Evolutionary conservation across 257 asterid species (phyloP).

Genomic region (Solanum chiquidenum): DNA sequence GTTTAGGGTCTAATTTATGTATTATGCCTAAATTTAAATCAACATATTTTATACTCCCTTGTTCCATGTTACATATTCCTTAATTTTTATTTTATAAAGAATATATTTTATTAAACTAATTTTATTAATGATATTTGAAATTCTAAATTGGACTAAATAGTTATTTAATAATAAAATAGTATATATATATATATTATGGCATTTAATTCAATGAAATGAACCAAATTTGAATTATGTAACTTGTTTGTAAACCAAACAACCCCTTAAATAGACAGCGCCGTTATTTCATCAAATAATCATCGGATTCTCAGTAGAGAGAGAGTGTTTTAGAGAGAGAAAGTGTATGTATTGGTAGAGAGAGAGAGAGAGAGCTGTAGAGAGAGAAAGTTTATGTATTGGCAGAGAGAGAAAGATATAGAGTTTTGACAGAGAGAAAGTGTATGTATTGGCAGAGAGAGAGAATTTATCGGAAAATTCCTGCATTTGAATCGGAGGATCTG

Average conservation of each 20-base stretch:
- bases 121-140: too few species aligned
- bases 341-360: conserved; percentile 7
- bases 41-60: too few species aligned
- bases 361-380: conserved; percentile 1
- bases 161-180: too few species aligned
- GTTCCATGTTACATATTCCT: too few species aligned
- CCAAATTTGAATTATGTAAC: too few species aligned
- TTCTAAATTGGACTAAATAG: too few species aligned
- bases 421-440: not conserved
- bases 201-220: not conserved
- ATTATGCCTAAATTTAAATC: too few species aligned
- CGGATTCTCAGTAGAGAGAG: not conserved
- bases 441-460: not conserved
- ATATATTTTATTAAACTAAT: too few species aligned
- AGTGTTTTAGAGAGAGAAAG: conserved; percentile 8
- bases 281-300: not conserved
- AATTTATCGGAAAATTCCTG: not conserved
- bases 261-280: not conserved
- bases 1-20: too few species aligned
- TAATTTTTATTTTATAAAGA: too few species aligned
- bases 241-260: not conserved
- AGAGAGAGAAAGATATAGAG: not conserved
- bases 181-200: too few species aligned
- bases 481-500: conserved; percentile 29
- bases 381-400: conserved; percentile 7